A percentile compares a stretch with the other conserved stretches of the same genome.
These are phyloP conservation scores for Cryphonectria radicalis DNA, from an alignment of 2,329 filamentous ascomycete species.

Conservation along the genomic window DNA sequence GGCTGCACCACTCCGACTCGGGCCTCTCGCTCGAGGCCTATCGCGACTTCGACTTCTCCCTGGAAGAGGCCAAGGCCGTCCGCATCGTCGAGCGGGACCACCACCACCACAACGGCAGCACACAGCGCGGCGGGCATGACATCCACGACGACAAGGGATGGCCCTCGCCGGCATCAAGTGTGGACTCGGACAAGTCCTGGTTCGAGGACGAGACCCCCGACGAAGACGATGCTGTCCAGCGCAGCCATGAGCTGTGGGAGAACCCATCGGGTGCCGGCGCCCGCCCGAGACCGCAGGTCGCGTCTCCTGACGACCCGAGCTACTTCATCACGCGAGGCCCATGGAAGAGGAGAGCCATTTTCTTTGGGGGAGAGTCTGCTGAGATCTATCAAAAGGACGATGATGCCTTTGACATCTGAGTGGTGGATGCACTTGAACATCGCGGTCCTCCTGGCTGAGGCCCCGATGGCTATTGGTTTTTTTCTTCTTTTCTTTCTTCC, in stretches of 20 bases:
- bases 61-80: constrained; percentile 29
- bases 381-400: constrained; percentile 33
- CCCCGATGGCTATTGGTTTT: neutral
- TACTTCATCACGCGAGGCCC: constrained; percentile 40
- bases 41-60: constrained; percentile 42
- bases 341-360: constrained; percentile 43
- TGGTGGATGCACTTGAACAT: neutral
- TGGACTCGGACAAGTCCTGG: constrained; percentile 30
- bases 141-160: constrained; percentile 22
- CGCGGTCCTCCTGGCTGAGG: neutral
- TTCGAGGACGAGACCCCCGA: constrained; percentile 20
- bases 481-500: neutral
- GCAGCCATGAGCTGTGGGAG: constrained; percentile 20
- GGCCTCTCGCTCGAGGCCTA: constrained; percentile 36
- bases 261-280: constrained; percentile 24
- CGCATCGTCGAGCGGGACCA: constrained; percentile 14
- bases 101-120: neutral
- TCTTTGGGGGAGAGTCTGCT: constrained; percentile 35
- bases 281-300: constrained; percentile 32
- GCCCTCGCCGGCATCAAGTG: constrained; percentile 29
- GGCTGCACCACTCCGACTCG: constrained; percentile 29
- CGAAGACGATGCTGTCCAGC: constrained; percentile 21
- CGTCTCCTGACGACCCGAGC: constrained; percentile 32
- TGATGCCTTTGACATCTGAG: constrained; percentile 35
- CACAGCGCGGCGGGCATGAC: constrained; percentile 3